Base-by-base conservation (phyloP, 371 early-diverging fungal species). In the Circinella minor region DNA sequence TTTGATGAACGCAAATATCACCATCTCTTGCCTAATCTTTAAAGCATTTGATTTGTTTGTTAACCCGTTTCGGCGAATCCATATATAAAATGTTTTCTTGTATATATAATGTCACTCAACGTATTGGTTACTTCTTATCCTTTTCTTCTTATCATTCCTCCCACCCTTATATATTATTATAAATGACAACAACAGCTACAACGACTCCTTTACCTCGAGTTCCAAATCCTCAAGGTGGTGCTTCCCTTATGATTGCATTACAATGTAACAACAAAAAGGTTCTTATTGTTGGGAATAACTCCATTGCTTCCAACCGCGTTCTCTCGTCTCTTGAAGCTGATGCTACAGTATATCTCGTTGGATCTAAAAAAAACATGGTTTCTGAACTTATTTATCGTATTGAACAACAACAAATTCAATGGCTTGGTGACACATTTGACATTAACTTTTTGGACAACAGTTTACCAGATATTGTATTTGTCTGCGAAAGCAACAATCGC, bases 301-400 rank as follows among this genome's bases (percentile, higher is more conserved):
- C 79, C 4, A 82, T 88, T 36, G 91, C 93, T 11, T 91, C 92
- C 34, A 84, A 84, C 36, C 84, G 93, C 20, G 90, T 88, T 0
- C 81, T 89, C 60, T 83, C 88, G 43, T 83, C 89, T 8, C 83
- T 91, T 15, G 93, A 93, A 68, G 91, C 93, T 39, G 91, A 93
- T 68, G 91, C 92, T 11, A 67, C 55, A 17, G 93, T 93, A 2
- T 84, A 81, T 9, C 74, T 92, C 5, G 77, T 91, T 34, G 78
- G 78, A 14, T 55, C 73, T 6, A 72, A 67, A 15, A 54, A 66
- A 4, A 46, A 11, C 65, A 60, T 91, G 70, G 81, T 82, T 61
- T 68, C 85, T 43, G 91, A 91, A 66, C 83, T 93, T 11, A 60
- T 71, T 20, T 82, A 86, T 66, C 80, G 90, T 39, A 83, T 86